These are phyloP conservation scores for Purshia tridentata DNA, from an alignment of 306 rosid genomes.

Conservation along the genomic window DNA sequence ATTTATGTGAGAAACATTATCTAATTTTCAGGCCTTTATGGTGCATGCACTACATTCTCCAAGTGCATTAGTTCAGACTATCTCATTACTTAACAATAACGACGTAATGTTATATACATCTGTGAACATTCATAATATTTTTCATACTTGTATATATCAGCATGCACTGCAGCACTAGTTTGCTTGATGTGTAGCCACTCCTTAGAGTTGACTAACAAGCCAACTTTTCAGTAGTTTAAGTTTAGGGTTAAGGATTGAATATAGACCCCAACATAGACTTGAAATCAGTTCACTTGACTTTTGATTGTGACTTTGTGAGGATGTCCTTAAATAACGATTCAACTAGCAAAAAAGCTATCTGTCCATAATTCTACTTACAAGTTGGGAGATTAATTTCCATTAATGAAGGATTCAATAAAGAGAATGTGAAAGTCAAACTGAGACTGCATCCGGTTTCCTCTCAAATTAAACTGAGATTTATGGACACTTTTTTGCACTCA, in stretches of 20 bases:
- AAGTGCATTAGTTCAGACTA: not conserved
- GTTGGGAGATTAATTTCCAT: not conserved
- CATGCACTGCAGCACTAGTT: not conserved
- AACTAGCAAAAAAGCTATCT: slow-evolving; percentile 5
- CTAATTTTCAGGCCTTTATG: not conserved
- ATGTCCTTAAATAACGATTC: not conserved
- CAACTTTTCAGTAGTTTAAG: not conserved
- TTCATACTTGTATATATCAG: not conserved
- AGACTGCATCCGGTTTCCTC: not conserved
- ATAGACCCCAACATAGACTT: not conserved
- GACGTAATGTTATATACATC: not conserved
- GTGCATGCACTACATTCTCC: not conserved
- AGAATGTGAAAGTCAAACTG: not conserved
- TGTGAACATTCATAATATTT: not conserved
- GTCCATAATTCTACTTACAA: not conserved
- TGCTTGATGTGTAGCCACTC: not conserved
- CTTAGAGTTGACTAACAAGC: not conserved
- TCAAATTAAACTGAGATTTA: not conserved
- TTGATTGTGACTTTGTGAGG: not conserved
- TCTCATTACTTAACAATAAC: not conserved
- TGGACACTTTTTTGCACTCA: not conserved
- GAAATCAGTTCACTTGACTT: not conserved
- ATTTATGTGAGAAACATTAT: slow-evolving; percentile 52
- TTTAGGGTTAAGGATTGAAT: not conserved
- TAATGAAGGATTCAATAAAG: not conserved